These are phyloP conservation scores for Pelargonium citronellum DNA, from an alignment of 441 rosid genomes.

Conservation along the genomic window DNA sequence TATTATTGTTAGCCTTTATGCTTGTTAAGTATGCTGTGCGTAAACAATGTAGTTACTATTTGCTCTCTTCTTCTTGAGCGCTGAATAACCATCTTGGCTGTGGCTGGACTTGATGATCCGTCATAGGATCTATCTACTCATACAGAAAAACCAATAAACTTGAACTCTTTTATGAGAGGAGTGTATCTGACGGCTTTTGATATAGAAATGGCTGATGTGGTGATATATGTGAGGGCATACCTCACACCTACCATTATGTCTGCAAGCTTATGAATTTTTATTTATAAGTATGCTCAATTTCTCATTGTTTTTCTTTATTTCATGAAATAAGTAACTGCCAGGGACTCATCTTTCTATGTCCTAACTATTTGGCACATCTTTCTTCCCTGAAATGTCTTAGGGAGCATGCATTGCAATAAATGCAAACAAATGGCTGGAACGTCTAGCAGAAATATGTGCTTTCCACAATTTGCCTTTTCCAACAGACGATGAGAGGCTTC, in stretches of 20 bases:
- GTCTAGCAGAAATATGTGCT: slow-evolving; percentile 57
- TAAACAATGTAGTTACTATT: not conserved
- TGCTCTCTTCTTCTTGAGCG: not conserved
- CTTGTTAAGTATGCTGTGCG: slow-evolving; percentile 4
- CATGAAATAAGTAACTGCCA: not conserved
- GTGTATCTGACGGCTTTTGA: not conserved
- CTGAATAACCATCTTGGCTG: slow-evolving; percentile 8
- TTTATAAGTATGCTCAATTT: not conserved
- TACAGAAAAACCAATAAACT: slow-evolving; percentile 4
- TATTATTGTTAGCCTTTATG: not conserved
- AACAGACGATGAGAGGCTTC: slow-evolving; percentile 73
- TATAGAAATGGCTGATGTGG: not conserved
- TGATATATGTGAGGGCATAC: not conserved
- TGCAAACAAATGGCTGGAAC: slow-evolving; percentile 83
- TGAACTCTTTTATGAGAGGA: not conserved
- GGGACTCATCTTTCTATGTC: not conserved
- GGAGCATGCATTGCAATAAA: slow-evolving; percentile 88
- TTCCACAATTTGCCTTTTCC: slow-evolving; percentile 63
- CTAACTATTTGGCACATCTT: not conserved
- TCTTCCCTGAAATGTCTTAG: slow-evolving; percentile 31
- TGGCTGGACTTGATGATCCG: not conserved
- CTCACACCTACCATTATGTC: not conserved
- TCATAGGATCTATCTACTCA: slow-evolving; percentile 10
- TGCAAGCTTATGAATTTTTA: not conserved
- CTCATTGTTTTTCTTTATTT: slow-evolving; percentile 1